Conservation (phyloP, 192 early-diverging fungal species). For the Podila minutissima region DNA sequence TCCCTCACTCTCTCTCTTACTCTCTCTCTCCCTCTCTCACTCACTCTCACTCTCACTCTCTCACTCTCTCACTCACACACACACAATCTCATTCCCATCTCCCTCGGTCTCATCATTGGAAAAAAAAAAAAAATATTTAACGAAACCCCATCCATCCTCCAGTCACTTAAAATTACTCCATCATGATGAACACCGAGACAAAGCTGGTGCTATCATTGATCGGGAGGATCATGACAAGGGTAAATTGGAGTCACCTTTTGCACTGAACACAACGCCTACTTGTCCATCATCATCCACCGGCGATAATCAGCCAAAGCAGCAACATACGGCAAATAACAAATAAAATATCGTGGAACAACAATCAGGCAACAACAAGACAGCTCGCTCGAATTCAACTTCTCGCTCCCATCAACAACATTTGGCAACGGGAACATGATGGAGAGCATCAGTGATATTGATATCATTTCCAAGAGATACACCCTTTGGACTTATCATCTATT, state of each 20-base stretch:
- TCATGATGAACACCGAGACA: slow-evolving; percentile 40
- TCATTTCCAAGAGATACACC: no score
- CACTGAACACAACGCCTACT: background rate
- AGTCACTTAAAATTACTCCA: background rate
- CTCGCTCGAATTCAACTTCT: no score
- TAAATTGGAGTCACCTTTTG: slow-evolving; percentile 2
- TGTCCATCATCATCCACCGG: background rate
- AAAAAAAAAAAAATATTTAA: no score
- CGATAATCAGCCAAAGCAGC: background rate
- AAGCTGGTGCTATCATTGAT: slow-evolving; percentile 43
- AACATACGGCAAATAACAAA: no score
- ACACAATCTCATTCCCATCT: background rate
- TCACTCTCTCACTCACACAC: background rate
- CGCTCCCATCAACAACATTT: no score
- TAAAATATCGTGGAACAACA: no score
- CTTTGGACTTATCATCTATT: no score
- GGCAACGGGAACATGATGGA: no score
- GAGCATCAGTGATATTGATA: no score
- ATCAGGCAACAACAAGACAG: no score
- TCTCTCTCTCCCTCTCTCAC: background rate
- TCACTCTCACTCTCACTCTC: background rate
- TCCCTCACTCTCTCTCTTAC: background rate
- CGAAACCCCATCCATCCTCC: background rate
- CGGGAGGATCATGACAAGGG: slow-evolving; percentile 43
- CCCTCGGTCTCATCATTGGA: no score